Base-by-base conservation (phyloP, 192 early-diverging fungal species). In the Mortierella hygrophila region DNA sequence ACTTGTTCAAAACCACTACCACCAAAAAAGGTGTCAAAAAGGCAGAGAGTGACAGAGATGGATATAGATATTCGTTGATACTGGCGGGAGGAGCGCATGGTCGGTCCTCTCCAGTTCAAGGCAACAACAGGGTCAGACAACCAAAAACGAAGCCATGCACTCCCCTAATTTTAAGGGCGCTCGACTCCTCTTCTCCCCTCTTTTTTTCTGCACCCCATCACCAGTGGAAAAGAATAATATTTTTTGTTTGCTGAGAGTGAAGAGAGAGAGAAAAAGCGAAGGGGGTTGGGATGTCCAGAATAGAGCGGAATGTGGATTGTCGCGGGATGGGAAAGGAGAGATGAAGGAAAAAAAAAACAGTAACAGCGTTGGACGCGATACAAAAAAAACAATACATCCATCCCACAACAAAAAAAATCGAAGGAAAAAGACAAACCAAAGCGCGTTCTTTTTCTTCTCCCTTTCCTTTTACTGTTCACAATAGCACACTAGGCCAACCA, bases 381-480 rank as follows among this genome's bases (percentile, higher is more conserved):
- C 8, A 63, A 26, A 35, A 65, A 65, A 65, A 65, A 65, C 60
- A 65, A 65, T 32, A 65, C 26, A 11, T 10, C 10, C 54, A 55
- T 32, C 4, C 26, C 93, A 94, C 44, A 82, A 96, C 94, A 42
- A 93, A 88, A 26, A 32, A 26, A 32, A 65, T 1, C 6, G n/a
- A 60, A 26, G 3, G 11, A 65, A 32, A 65, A 65, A 29, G 32
- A 63, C 60, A 65, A 26, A 57, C 26, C 11, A 65, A 7, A 26
- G 32, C 60, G 60, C 60, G 60, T 70, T 38, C 41, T 26, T 70
- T 11, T 20, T 70, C 29, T 42, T 41, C 38, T 70, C 40, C 38
- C 41, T 42, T n/a, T n/a, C 29, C 11, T 65, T 65, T 35, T 65
- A 65, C 60, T 65, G 60, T 26, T 65, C 60, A 29, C n/a, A 32